Evolutionary conservation across 2,329 filamentous ascomycete species (phyloP).

Genomic region (Raffaelea arxii): DNA sequence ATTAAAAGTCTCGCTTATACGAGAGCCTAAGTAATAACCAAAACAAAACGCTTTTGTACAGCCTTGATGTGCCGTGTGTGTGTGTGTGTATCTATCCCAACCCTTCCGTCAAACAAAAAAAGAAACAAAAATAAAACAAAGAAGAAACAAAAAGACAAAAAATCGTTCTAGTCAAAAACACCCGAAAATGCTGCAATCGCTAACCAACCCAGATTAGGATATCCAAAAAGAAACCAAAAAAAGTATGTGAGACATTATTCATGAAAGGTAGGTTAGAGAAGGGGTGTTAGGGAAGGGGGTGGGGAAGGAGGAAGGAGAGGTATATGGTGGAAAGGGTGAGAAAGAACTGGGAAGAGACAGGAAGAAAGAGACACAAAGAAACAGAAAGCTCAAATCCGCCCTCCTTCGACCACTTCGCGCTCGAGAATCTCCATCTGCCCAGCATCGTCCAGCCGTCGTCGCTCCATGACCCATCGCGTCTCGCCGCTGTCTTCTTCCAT

Average conservation of each 20-base stretch:
- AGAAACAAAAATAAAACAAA: background rate
- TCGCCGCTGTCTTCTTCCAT: slow-evolving; percentile 50
- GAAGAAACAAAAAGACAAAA: background rate
- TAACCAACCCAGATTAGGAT: background rate
- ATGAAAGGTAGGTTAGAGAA: background rate
- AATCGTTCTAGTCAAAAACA: background rate
- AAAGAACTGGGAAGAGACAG: background rate
- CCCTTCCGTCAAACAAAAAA: background rate
- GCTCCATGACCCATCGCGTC: slow-evolving; percentile 60
- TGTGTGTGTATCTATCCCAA: too few species aligned
- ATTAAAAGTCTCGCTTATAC: too few species aligned
- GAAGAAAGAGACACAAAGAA: background rate
- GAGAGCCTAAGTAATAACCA: too few species aligned
- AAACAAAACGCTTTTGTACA: too few species aligned
- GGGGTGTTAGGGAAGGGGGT: background rate
- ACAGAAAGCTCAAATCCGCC: slow-evolving; percentile 27
- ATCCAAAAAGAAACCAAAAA: background rate
- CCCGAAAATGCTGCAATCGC: background rate
- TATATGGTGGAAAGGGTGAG: background rate
- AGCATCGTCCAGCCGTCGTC: slow-evolving; percentile 54
- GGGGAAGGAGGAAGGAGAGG: background rate
- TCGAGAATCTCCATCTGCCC: slow-evolving; percentile 57
- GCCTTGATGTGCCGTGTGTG: too few species aligned
- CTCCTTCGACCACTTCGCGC: slow-evolving; percentile 52
- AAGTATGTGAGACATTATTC: background rate